These are phyloP conservation scores for Nasturtium officinale DNA, from an alignment of 345 rosid genomes.

Conservation along the genomic window DNA sequence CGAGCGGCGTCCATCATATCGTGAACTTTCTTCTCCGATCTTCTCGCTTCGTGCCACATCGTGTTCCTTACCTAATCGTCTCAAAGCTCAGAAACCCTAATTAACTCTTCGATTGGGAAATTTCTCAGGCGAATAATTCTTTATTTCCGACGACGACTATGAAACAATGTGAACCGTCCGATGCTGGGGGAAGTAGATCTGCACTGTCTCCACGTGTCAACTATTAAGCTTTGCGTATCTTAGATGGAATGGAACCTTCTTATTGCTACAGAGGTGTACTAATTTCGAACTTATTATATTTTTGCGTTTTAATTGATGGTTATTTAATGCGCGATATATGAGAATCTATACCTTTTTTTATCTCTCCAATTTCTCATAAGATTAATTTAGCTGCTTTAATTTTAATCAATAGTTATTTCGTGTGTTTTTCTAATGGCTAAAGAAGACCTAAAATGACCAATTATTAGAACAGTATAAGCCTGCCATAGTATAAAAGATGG, in stretches of 20 bases:
- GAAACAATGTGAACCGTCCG: constrained; percentile 29
- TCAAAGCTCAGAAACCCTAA: constrained; percentile 34
- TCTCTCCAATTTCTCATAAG: background rate
- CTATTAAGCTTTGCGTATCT: background rate
- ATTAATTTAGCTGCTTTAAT: background rate
- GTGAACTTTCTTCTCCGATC: constrained; percentile 97
- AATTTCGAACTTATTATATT: background rate
- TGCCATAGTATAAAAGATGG: constrained; percentile 3
- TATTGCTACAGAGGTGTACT: background rate
- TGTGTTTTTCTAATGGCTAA: background rate
- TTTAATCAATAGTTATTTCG: background rate
- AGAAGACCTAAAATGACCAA: background rate
- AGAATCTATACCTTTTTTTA: background rate
- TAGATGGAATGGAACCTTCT: background rate
- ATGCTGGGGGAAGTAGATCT: background rate
- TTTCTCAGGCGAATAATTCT: constrained; percentile 19
- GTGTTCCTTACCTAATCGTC: constrained; percentile 22
- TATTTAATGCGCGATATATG: background rate
- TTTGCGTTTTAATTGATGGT: background rate
- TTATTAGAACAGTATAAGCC: background rate
- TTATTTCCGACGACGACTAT: constrained; percentile 21
- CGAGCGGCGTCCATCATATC: constrained; percentile 99
- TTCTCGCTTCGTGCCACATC: constrained; percentile 99
- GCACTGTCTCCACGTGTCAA: background rate
- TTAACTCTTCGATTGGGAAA: constrained; percentile 5